phyloP scores from a whole-genome alignment of 1,284 basidiomycete species.

The Ustilago shanxiensis region DNA sequence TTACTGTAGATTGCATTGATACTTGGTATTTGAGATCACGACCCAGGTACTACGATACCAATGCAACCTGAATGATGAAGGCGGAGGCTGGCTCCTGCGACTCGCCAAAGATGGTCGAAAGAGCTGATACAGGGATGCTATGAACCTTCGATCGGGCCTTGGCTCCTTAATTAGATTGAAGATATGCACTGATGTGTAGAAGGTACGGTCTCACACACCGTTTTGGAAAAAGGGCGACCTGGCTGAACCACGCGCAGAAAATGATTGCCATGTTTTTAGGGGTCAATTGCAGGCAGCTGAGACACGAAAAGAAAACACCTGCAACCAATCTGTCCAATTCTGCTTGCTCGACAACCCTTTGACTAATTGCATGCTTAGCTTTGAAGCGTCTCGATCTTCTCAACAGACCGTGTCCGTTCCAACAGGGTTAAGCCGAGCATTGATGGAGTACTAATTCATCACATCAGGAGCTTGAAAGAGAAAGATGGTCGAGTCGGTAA shows the following conservation, averaged over 20 bases:
- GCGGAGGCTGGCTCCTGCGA: too few relatives aligned
- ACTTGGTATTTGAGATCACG: too few relatives aligned
- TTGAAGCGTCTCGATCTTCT: neutral
- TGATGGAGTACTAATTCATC: too few relatives aligned
- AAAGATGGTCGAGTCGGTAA: neutral
- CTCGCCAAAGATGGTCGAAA: too few relatives aligned
- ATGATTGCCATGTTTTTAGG: slow-evolving; percentile 14
- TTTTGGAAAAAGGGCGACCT: slow-evolving; percentile 8
- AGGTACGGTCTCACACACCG: too few relatives aligned
- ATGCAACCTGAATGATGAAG: too few relatives aligned
- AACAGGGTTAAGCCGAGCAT: neutral
- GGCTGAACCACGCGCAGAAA: slow-evolving; percentile 3
- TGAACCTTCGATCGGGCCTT: neutral
- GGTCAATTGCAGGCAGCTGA: slow-evolving; percentile 25
- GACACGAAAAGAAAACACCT: slow-evolving; percentile 14
- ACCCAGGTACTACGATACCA: too few relatives aligned
- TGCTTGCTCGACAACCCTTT: neutral
- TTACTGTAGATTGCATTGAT: neutral
- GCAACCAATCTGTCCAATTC: slow-evolving; percentile 22
- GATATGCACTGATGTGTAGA: too few relatives aligned
- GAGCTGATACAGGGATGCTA: neutral
- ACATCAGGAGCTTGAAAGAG: too few relatives aligned
- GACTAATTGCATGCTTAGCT: too few relatives aligned
- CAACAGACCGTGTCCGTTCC: neutral
- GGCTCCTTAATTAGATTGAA: neutral